Conservation (phyloP, 352 stramenopile genomes). For the Pythium pyrilobum region DNA sequence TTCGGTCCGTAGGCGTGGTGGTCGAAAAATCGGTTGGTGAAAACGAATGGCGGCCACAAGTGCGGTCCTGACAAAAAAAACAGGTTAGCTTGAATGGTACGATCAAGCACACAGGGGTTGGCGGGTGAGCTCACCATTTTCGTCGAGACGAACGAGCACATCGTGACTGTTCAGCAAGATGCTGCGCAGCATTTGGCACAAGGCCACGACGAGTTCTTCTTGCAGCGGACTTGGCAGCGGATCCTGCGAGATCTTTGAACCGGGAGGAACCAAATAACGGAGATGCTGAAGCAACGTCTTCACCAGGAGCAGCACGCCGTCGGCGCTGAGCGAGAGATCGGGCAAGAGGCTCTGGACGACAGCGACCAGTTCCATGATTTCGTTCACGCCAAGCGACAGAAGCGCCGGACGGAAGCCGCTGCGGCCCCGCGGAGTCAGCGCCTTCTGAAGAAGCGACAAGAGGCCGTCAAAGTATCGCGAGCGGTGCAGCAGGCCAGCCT, state of each 20-base stretch:
- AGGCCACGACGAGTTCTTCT: conserved; percentile 59
- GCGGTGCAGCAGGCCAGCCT: conserved; percentile 64
- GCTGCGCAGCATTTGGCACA: conserved; percentile 74
- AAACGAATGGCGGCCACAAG: conserved; percentile 67
- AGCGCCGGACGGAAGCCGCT: conserved; percentile 38
- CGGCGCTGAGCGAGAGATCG: conserved; percentile 55
- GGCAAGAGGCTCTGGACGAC: conserved; percentile 68
- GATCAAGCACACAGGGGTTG: not conserved
- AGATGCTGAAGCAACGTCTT: conserved; percentile 78
- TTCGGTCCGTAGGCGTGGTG: conserved; percentile 32
- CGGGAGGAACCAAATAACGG: conserved; percentile 65
- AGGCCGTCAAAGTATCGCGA: conserved; percentile 76
- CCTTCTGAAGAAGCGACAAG: conserved; percentile 74
- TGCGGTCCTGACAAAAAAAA: conserved; percentile 33
- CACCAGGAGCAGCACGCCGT: conserved; percentile 56
- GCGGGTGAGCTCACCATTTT: conserved; percentile 50
- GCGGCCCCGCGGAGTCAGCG: conserved; percentile 41
- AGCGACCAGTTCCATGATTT: conserved; percentile 68
- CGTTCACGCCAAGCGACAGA: conserved; percentile 58
- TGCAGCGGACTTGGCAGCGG: conserved; percentile 36
- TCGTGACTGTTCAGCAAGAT: conserved; percentile 64
- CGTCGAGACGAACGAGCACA: conserved; percentile 70
- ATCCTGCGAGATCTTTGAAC: conserved; percentile 30
- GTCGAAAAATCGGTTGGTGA: conserved; percentile 72
- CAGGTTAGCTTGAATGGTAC: not conserved